Evolutionary conservation across 2,329 filamentous ascomycete species (phyloP).

Genomic region (Pyrenophora seminiperda): DNA sequence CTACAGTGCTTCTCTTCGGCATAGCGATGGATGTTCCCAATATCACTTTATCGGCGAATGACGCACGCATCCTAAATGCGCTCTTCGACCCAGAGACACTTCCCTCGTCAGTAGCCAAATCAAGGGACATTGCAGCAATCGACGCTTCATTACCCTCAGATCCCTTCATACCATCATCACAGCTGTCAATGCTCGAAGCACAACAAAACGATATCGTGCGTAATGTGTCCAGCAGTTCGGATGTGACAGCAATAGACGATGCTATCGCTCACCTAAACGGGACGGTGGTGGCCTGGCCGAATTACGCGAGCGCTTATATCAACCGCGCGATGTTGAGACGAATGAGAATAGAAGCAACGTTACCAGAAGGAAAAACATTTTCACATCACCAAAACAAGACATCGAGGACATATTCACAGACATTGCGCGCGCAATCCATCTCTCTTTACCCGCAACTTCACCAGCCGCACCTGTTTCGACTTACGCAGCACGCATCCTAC

Average conservation of each 20-base stretch:
- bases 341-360: conserved; percentile 57
- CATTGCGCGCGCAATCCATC: conserved; percentile 59
- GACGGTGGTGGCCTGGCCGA: conserved; percentile 63
- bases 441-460: conserved; percentile 52
- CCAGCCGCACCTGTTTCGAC: conserved; percentile 61
- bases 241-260: conserved; percentile 16
- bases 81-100: conserved; percentile 51
- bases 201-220: conserved; percentile 53
- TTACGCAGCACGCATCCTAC: conserved; percentile 68
- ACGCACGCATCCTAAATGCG: conserved; percentile 45
- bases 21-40: conserved; percentile 49
- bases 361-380: conserved; percentile 20
- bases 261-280: conserved; percentile 53
- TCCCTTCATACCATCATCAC: conserved; percentile 46
- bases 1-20: neutral
- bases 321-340: conserved; percentile 73
- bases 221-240: conserved; percentile 23
- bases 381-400: conserved; percentile 13
- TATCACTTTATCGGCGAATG: conserved; percentile 51
- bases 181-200: conserved; percentile 50
- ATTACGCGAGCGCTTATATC: conserved; percentile 74
- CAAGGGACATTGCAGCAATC: conserved; percentile 53
- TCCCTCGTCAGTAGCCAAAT: conserved; percentile 57
- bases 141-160: conserved; percentile 47
- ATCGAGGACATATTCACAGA: conserved; percentile 41